Base-by-base conservation (phyloP, 2,329 filamentous ascomycete genomes). In the Fonsecaea monophora region DNA sequence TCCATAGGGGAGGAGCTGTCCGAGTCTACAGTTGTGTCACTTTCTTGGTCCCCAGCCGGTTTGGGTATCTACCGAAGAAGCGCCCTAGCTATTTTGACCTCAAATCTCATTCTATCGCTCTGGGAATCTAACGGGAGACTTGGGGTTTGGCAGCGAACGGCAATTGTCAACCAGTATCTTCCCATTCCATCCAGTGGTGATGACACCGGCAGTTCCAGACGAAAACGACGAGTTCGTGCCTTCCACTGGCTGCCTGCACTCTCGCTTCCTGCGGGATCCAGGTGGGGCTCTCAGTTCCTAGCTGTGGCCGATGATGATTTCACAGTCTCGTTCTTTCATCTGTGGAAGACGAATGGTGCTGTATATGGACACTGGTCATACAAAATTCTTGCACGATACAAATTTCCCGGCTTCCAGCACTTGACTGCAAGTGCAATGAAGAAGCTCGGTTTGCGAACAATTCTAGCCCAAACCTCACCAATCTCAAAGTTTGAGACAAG, bases 1-100 rank as follows among this genome's bases (percentile, higher is more conserved):
- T 88, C 86, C 0, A 73, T 88, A 30, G 87, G 85, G 2, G 85
- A 87, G 68, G 87, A 89, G 72, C 82, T 86, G 60, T 88, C 86
- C 0, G 72, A 77, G 1, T 84, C 84, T 66, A 78, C 78, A 50
- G 82, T 85, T 2, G 75, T 80, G n/a, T 77, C 77, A 2, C 72
- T 88, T 25, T 77, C 80, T 8, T 89, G 87, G 87, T 89, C 86
- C 4, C 78, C 83, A 1, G 79, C 83, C 6, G 86, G 86, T 1
- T 75, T 88, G 45, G 85, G 80, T 18, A 82, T 81, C 70, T 83
- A 87, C 74, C 77, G 81, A 53, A 81, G 84, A 68, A 85, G 82
- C 71, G 81, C 83, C 7, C 79, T 89, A 34, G 84, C 82, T 1
- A 82, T 87, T 15, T 76, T 87, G 53, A 87, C 85, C 0, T 82